Evolutionary conservation across 2,329 filamentous ascomycete species (phyloP).

Genomic region (Calonectria ilicicola): DNA sequence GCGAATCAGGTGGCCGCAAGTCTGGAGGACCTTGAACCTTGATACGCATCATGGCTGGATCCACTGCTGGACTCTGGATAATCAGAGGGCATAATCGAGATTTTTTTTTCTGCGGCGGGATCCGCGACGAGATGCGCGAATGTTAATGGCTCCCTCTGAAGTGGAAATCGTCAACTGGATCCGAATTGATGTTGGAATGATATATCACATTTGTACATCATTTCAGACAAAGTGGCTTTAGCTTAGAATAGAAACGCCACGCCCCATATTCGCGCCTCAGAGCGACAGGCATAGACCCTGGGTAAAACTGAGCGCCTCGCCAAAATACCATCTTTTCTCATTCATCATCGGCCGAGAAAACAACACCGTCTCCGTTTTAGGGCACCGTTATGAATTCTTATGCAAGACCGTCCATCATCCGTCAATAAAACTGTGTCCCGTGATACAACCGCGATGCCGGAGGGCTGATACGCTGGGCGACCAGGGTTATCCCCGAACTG

Average conservation of each 20-base stretch:
- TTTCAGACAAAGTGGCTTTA: conserved; percentile 34
- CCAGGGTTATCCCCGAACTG: conserved; percentile 25
- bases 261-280: conserved; percentile 20
- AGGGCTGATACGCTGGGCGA: conserved; percentile 31
- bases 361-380: conserved; percentile 40
- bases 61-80: conserved; percentile 12
- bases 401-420: conserved; percentile 25
- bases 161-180: conserved; percentile 30
- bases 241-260: conserved; percentile 30
- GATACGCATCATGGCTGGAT: conserved; percentile 8
- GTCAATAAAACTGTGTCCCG: conserved; percentile 34
- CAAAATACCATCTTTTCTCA: conserved; percentile 40
- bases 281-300: conserved; percentile 16
- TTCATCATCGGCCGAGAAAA: conserved; percentile 41
- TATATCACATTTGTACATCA: conserved; percentile 34
- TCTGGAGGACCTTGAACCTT: conserved; percentile 12
- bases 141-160: conserved; percentile 35
- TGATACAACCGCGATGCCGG: conserved; percentile 36
- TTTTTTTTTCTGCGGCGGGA: conserved; percentile 35
- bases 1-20: conserved; percentile 18
- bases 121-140: conserved; percentile 35
- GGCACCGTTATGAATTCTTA: conserved; percentile 35
- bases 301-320: conserved; percentile 17
- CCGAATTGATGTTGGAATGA: conserved; percentile 30
- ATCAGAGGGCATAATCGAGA: conserved; percentile 36